phyloP scores from a whole-genome alignment of 306 rosid genomes.

The Citrullus amarus region DNA sequence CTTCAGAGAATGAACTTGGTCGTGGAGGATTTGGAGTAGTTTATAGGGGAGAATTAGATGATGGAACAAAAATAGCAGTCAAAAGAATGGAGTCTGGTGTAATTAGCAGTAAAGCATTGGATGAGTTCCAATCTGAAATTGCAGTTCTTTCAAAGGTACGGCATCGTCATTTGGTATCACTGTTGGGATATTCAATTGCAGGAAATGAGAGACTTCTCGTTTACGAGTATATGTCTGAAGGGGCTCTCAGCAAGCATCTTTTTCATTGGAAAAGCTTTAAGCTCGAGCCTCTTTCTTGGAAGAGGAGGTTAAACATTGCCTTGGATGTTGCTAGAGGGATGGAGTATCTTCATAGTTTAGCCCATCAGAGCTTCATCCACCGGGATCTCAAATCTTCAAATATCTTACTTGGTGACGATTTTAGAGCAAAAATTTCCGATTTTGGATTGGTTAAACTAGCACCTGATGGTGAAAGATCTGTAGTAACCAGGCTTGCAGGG shows the following conservation, averaged over 20 bases:
- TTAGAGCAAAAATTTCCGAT: slow-evolving; percentile 82
- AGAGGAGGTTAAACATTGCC: slow-evolving; percentile 84
- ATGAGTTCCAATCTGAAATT: slow-evolving; percentile 91
- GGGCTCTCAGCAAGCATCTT: slow-evolving; percentile 94
- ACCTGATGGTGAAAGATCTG: slow-evolving; percentile 80
- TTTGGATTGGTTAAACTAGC: slow-evolving; percentile 98
- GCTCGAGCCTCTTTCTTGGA: slow-evolving; percentile 93
- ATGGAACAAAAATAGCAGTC: slow-evolving; percentile 87
- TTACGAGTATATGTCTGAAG: slow-evolving; percentile 92
- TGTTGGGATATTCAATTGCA: slow-evolving; percentile 63
- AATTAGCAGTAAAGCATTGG: slow-evolving; percentile 73
- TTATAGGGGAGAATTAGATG: slow-evolving; percentile 89
- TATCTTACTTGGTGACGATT: slow-evolving; percentile 81
- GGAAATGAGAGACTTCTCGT: slow-evolving; percentile 86
- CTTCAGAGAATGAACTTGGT: slow-evolving; percentile 90
- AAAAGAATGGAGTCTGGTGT: slow-evolving; percentile 88
- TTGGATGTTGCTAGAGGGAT: slow-evolving; percentile 96
- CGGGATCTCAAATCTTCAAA: slow-evolving; percentile 95
- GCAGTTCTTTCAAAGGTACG: slow-evolving; percentile 91
- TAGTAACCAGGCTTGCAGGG: slow-evolving; percentile 88
- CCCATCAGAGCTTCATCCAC: slow-evolving; percentile 97
- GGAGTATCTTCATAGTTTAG: slow-evolving; percentile 91
- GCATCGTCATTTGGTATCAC: slow-evolving; percentile 90
- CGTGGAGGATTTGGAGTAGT: slow-evolving; percentile 98
- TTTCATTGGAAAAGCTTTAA: slow-evolving; percentile 69